Evolutionary conservation across 169 alveolate genomes (phyloP).

Genomic region (Babesia caballi): DNA sequence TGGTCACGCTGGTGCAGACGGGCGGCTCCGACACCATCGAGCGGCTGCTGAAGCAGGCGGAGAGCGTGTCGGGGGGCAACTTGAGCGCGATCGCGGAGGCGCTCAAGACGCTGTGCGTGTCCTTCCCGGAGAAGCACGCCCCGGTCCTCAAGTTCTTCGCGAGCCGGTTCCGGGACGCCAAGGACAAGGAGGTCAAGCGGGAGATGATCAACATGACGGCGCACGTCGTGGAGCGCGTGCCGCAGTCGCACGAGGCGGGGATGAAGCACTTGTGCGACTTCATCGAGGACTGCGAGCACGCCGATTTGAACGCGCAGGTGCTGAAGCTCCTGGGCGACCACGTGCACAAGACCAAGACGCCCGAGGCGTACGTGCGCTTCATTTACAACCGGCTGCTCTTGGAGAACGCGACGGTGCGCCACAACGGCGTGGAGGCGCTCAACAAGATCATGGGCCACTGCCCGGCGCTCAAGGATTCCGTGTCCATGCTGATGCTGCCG

Average conservation of each 20-base stretch:
- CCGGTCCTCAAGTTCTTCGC: slow-evolving; percentile 86
- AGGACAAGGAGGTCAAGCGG: slow-evolving; percentile 84
- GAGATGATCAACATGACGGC: slow-evolving; percentile 90
- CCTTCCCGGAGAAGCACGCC: slow-evolving; percentile 90
- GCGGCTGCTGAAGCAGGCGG: slow-evolving; percentile 84
- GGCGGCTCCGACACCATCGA: slow-evolving; percentile 93
- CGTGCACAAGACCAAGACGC: slow-evolving; percentile 87
- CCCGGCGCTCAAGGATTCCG: slow-evolving; percentile 67
- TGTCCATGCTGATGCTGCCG: slow-evolving; percentile 67
- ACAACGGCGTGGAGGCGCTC: slow-evolving; percentile 95
- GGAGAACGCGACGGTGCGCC: slow-evolving; percentile 94
- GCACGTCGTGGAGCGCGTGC: slow-evolving; percentile 79
- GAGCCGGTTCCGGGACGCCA: slow-evolving; percentile 89
- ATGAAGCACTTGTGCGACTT: slow-evolving; percentile 92
- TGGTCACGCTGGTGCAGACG: slow-evolving; percentile 92
- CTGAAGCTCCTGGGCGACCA: slow-evolving; percentile 87
- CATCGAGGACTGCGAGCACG: slow-evolving; percentile 97
- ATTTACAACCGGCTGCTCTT: slow-evolving; percentile 94
- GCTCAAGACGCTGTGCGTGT: slow-evolving; percentile 86
- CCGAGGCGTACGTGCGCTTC: slow-evolving; percentile 90
- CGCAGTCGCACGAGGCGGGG: slow-evolving; percentile 82
- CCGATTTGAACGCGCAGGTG: slow-evolving; percentile 82
- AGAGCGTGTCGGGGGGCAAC: slow-evolving; percentile 79
- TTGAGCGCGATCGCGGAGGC: slow-evolving; percentile 90
- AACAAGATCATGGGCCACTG: slow-evolving; percentile 83